Evolutionary conservation across 2,329 filamentous ascomycete species (phyloP).

Genomic region (Phaeophleospora eucalypticola): DNA sequence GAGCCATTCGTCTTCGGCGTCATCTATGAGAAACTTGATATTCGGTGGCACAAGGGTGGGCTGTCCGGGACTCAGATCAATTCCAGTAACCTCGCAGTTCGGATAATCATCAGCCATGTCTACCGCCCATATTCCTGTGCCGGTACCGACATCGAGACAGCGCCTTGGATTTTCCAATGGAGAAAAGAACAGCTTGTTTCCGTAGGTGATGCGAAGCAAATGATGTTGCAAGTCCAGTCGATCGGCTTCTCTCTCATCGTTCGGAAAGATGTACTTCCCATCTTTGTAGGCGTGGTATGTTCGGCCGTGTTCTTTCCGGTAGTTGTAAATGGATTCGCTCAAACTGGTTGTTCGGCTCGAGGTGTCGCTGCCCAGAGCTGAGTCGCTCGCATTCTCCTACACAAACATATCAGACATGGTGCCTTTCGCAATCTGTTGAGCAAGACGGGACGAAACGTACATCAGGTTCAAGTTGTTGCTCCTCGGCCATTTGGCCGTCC

Average conservation of each 20-base stretch:
- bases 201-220: slow-evolving; percentile 46
- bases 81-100: slow-evolving; percentile 40
- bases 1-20: slow-evolving; percentile 58
- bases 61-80: slow-evolving; percentile 49
- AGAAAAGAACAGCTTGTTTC: slow-evolving; percentile 43
- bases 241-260: slow-evolving; percentile 38
- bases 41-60: slow-evolving; percentile 55
- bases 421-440: slow-evolving; percentile 11
- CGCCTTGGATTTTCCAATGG: slow-evolving; percentile 41
- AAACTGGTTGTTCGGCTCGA: slow-evolving; percentile 34
- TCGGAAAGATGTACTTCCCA: slow-evolving; percentile 40
- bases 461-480: slow-evolving; percentile 35
- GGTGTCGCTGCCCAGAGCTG: slow-evolving; percentile 35
- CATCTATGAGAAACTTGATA: slow-evolving; percentile 60
- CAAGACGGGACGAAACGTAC: slow-evolving; percentile 23
- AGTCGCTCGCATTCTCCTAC: slow-evolving; percentile 32
- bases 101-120: slow-evolving; percentile 46
- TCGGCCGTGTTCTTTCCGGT: slow-evolving; percentile 35
- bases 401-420: no score
- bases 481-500: slow-evolving; percentile 28
- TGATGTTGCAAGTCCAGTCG: slow-evolving; percentile 41
- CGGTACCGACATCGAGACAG: slow-evolving; percentile 51
- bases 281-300: slow-evolving; percentile 40
- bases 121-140: slow-evolving; percentile 57
- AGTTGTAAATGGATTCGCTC: slow-evolving; percentile 36